phyloP scores from a whole-genome alignment of 257 asterid genomes.

The Handroanthus guayacan region DNA sequence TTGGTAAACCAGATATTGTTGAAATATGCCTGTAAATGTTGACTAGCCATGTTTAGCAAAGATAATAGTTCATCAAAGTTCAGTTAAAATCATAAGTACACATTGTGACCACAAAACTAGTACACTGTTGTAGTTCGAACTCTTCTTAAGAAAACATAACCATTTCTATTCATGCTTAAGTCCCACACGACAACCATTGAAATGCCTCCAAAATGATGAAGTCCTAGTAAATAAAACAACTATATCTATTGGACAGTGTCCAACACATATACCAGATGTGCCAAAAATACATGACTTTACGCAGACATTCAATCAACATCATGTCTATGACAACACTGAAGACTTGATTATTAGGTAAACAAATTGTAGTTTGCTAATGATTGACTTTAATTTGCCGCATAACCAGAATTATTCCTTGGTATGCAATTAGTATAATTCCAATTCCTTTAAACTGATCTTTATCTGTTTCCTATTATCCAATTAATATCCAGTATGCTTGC shows the following conservation, averaged over 20 bases:
- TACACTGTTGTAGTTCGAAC: not conserved
- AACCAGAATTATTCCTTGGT: constrained; percentile 8
- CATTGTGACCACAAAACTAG: constrained; percentile 18
- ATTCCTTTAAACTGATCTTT: not conserved
- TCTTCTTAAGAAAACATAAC: not conserved
- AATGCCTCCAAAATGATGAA: constrained; percentile 12
- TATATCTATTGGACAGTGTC: not conserved
- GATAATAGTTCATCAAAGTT: constrained; percentile 13
- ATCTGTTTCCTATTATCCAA: constrained; percentile 9
- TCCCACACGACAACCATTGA: not conserved
- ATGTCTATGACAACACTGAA: not conserved
- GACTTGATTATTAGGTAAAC: not conserved
- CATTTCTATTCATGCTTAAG: not conserved
- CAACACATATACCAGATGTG: constrained; percentile 5
- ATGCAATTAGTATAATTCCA: not conserved
- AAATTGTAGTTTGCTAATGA: not conserved
- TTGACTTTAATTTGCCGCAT: constrained; percentile 4
- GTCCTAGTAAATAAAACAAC: not conserved
- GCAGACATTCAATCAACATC: not conserved
- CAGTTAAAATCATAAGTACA: not conserved
- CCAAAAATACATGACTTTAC: constrained; percentile 12
- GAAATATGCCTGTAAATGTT: constrained; percentile 72
- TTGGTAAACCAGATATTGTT: constrained; percentile 93
- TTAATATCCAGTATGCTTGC: not conserved
- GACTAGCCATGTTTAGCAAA: constrained; percentile 24